Base-by-base conservation (phyloP, 306 rosid species). In the Alnus glutinosa region DNA sequence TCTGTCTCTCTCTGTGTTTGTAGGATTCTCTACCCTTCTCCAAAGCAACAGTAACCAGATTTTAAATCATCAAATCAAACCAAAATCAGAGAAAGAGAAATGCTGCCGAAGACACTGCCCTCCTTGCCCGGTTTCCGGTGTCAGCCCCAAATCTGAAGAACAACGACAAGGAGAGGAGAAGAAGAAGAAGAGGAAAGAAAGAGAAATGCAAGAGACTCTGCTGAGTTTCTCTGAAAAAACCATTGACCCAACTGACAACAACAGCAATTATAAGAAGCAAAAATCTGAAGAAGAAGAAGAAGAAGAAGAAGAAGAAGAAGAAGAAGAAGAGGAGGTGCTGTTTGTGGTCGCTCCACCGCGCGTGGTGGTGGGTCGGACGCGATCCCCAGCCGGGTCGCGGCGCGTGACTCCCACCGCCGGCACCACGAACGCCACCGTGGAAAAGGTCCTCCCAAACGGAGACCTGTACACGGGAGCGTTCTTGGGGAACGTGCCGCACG, bases 191-290 rank as follows among this genome's bases (percentile, higher is more conserved):
- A 13, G 23, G 4, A 5, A 42, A 5, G 5, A 23, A 3, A 76
- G 30, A 42, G 10, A 80, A 63, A 89, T 89, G 92, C 90, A 89
- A 48, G 82, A 83, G 71, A 87, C 82, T 12, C 62, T 89, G 15
- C 73, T 85, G 44, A 77, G 84, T 79, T 77, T 85, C 19, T 79
- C 87, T 0, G 87, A 77, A 14, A 58, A 70, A 47, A 46, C 54
- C 75, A 76, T 76, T 47, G 36, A 74, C 55, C 32, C 79, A 3
- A 57, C 77, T 49, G 14, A 9, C 52, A 9, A 71, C 58, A 34
- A 51, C 70, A 18, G 55, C 51, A 30, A 61, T 77, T 51, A 32
- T 62, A 77, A 52, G 48, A 85, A 80, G 70, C 79, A 77, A 30
- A 82, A 87, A 37, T 59, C 69, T 18, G 77, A 79, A 47, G 82